Percentiles rank a stretch among this genome's conserved stretches.
Evolutionary conservation across 148 eudicot species (phyloP).

Genomic region (Silene latifolia): DNA sequence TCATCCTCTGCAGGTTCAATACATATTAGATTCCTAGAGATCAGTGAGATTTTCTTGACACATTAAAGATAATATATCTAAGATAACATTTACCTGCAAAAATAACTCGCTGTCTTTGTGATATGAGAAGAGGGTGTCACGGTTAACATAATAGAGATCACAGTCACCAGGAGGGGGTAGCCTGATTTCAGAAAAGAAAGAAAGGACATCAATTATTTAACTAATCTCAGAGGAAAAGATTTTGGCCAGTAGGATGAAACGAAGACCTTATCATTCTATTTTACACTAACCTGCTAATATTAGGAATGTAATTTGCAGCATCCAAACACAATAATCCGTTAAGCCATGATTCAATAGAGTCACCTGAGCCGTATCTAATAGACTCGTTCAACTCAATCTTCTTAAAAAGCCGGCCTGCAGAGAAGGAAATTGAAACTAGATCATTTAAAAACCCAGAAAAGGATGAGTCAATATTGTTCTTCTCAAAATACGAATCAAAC

Average conservation of each 20-base stretch:
- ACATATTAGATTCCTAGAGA: conserved; percentile 4
- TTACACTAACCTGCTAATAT: conserved; percentile 61
- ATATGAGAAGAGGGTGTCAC: conserved; percentile 95
- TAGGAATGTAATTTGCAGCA: conserved; percentile 73
- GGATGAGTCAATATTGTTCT: neutral
- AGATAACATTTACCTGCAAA: conserved; percentile 58
- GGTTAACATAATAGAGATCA: conserved; percentile 91
- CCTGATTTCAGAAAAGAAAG: conserved; percentile 32
- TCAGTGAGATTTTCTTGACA: neutral
- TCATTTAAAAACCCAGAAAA: neutral
- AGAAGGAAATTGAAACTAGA: neutral
- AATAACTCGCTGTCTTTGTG: conserved; percentile 91
- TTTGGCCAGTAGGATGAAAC: conserved; percentile 2
- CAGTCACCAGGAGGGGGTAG: conserved; percentile 73
- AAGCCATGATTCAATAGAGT: conserved; percentile 94
- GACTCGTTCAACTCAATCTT: conserved; percentile 81
- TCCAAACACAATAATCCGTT: conserved; percentile 81
- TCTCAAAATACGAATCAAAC: conserved; percentile 1
- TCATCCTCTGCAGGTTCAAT: conserved; percentile 75
- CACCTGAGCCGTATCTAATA: conserved; percentile 90
- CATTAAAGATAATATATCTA: neutral
- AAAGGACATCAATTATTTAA: neutral
- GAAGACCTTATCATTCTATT: neutral
- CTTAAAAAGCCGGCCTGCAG: conserved; percentile 79
- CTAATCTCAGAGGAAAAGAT: neutral